These are phyloP conservation scores for Acer saccharum DNA, from an alignment of 345 rosid species.

Conservation along the genomic window DNA sequence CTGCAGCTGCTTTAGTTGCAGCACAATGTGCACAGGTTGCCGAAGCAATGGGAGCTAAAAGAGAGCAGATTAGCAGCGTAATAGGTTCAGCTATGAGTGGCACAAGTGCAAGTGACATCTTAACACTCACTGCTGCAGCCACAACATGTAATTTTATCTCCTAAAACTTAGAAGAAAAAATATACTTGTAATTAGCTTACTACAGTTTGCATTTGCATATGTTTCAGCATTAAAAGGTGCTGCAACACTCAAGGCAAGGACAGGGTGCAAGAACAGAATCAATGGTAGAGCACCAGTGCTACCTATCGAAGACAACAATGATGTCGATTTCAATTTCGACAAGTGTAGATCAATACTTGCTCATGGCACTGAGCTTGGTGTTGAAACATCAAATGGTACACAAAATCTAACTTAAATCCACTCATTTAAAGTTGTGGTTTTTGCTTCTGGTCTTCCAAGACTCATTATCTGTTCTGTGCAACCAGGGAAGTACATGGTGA, in stretches of 20 bases:
- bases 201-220: neutral
- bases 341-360: conserved; percentile 61
- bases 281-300: conserved; percentile 62
- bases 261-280: conserved; percentile 62
- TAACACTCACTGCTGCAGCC: conserved; percentile 91
- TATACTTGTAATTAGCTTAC: neutral
- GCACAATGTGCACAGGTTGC: conserved; percentile 85
- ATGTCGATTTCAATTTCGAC: conserved; percentile 60
- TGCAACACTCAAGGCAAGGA: conserved; percentile 77
- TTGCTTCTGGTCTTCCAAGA: neutral
- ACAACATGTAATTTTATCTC: conserved; percentile 47
- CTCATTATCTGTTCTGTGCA: neutral
- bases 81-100: conserved; percentile 80
- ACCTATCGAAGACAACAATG: conserved; percentile 61
- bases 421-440: neutral
- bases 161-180: too few species aligned
- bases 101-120: conserved; percentile 68
- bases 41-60: conserved; percentile 85
- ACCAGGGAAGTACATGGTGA: conserved; percentile 73
- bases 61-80: conserved; percentile 61
- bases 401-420: neutral
- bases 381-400: conserved; percentile 81
- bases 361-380: conserved; percentile 67
- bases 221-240: conserved; percentile 81
- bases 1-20: conserved; percentile 89